Conservation (phyloP, 1,284 basidiomycete species). For the Cryptococcus sp. region DNA sequence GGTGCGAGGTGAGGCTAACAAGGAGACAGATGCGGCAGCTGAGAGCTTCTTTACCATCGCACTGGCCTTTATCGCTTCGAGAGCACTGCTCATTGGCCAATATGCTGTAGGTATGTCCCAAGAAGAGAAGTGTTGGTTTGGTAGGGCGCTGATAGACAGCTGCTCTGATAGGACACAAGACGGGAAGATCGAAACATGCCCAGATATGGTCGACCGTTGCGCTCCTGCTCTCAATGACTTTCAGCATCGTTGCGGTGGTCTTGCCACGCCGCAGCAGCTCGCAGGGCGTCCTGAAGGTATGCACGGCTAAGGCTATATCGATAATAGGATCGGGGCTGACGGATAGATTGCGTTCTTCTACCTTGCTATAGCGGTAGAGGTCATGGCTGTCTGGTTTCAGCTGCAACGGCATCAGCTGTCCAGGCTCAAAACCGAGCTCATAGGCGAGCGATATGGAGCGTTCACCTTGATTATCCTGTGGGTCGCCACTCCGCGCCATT, state of each 20-base stretch:
- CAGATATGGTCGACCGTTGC: background rate
- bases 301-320: background rate
- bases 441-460: slow-evolving; percentile 25
- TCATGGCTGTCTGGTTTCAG: slow-evolving; percentile 3
- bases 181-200: background rate
- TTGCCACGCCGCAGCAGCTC: background rate
- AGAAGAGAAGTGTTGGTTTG: background rate
- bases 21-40: slow-evolving; percentile 7
- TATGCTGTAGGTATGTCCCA: slow-evolving; percentile 15
- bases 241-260: background rate
- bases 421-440: too few species aligned
- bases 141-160: background rate
- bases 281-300: background rate
- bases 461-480: slow-evolving; percentile 32
- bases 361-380: slow-evolving; percentile 17
- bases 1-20: background rate
- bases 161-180: background rate
- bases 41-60: slow-evolving; percentile 24
- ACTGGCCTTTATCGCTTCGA: slow-evolving; percentile 13
- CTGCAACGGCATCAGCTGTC: background rate
- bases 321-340: background rate
- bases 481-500: background rate
- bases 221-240: background rate
- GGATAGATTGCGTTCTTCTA: slow-evolving; percentile 26
- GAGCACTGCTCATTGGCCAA: slow-evolving; percentile 19